These are phyloP conservation scores for Anthracocystis setariae DNA, from an alignment of 1,284 basidiomycete species.

Conservation along the genomic window DNA sequence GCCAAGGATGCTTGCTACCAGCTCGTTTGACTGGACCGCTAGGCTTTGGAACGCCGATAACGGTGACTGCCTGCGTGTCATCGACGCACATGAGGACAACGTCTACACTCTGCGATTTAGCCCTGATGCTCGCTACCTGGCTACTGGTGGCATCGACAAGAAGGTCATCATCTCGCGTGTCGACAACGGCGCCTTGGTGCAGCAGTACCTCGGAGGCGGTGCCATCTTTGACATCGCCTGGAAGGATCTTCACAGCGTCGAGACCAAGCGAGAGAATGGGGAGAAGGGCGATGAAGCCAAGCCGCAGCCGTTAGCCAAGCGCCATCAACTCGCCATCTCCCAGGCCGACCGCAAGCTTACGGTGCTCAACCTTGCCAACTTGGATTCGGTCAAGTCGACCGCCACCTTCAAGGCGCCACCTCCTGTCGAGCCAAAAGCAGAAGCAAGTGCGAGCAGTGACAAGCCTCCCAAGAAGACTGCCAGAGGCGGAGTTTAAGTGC, in stretches of 20 bases:
- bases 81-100: slow-evolving; percentile 61
- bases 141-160: slow-evolving; percentile 65
- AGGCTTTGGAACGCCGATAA: slow-evolving; percentile 65
- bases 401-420: slow-evolving; percentile 26
- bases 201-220: slow-evolving; percentile 51
- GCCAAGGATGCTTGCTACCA: slow-evolving; percentile 65
- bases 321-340: slow-evolving; percentile 59
- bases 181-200: slow-evolving; percentile 48
- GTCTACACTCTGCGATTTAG: slow-evolving; percentile 64
- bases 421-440: slow-evolving; percentile 19
- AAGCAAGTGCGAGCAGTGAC: slow-evolving; percentile 21
- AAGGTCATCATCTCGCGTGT: slow-evolving; percentile 58
- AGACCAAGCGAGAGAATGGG: slow-evolving; percentile 43
- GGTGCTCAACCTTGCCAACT: slow-evolving; percentile 54
- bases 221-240: slow-evolving; percentile 53
- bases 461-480: slow-evolving; percentile 43
- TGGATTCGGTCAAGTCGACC: slow-evolving; percentile 31
- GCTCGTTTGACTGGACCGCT: slow-evolving; percentile 64
- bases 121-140: slow-evolving; percentile 62
- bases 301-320: slow-evolving; percentile 16
- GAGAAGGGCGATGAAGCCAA: slow-evolving; percentile 22
- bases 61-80: slow-evolving; percentile 61
- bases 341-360: slow-evolving; percentile 60
- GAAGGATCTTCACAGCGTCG: slow-evolving; percentile 36
- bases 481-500: slow-evolving; percentile 25